Base-by-base conservation (phyloP, 768 basidiomycete genomes). In the Leccinum truebloodii region DNA sequence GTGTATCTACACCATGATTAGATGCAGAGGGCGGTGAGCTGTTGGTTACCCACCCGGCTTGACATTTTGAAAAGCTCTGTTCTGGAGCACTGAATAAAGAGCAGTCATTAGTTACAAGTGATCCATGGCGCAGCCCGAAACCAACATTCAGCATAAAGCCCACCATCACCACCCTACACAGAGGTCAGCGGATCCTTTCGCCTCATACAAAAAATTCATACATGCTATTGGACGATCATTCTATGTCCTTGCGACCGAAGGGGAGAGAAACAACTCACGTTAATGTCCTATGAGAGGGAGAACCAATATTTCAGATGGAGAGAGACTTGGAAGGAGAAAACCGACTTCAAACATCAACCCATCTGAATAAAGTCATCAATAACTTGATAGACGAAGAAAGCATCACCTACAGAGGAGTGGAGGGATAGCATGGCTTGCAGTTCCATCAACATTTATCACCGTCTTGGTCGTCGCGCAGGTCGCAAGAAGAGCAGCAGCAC, bases 11-110 rank as follows among this genome's bases (percentile, higher is more conserved):
- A 20, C 35, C 10, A 4, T 2, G 1, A 24, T 68, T 20, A 56
- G 54, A 14, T 26, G 16, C 26, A 22, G 13, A 12, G 7, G 16
- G 24, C 44, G 26, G 50, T 8, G 16, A 37, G 18, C 57, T 2
- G 24, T 35, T 34, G 3, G 14, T 28, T 10, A 54, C 73, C 7
- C 66, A 83, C 86, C 76, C 16, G 86, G 80, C 4, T 80, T 77
- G 35, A 87, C 84, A 61, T 83, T 77, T 65, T 89, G 87, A 69
- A 89, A 87, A 3, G 87, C 87, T 18, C 87, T 77, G 65, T 89
- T 89, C 69, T 84, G 86, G 3, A 88, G 76, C 18, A 88, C 86
- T 86, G 63, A 1, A 60, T 56, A 30, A 30, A 8, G 41, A 46
- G 24, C 0, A 13, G 53, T 60, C 3, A 26, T 49, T 26, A 49